Evolutionary conservation across 75 land plant species (phyloP).

Genomic region (Azolla pinnata): DNA sequence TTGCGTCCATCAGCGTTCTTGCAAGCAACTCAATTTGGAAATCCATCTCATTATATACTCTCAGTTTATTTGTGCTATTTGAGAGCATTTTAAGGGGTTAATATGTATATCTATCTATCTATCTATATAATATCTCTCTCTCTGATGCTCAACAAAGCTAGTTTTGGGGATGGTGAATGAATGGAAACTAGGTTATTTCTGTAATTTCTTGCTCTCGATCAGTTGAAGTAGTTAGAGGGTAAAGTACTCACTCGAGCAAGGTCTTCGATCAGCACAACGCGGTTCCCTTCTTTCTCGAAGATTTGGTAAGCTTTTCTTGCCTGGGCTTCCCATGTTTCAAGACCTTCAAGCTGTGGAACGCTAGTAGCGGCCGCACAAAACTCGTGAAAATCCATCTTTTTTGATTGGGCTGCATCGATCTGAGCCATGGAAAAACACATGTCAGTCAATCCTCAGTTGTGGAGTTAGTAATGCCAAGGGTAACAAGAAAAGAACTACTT

Average conservation of each 20-base stretch:
- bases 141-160: not conserved
- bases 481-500: not conserved
- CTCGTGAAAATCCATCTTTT: conserved; percentile 82
- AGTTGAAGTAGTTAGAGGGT: no score
- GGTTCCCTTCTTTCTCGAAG: conserved; percentile 86
- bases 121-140: not conserved
- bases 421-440: conserved; percentile 9
- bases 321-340: conserved; percentile 80
- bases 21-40: not conserved
- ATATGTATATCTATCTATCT: not conserved
- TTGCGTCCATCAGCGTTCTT: not conserved
- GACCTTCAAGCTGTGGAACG: conserved; percentile 81
- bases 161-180: not conserved
- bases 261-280: conserved; percentile 79
- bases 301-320: conserved; percentile 73
- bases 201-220: no score
- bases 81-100: not conserved
- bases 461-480: not conserved
- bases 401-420: conserved; percentile 75
- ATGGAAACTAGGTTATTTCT: not conserved
- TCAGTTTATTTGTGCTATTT: not conserved
- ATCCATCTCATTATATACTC: not conserved
- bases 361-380: conserved; percentile 88
- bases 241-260: conserved; percentile 66
- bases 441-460: not conserved